Evolutionary conservation across 139 green algal species (phyloP), one percentile per base, ranked within the genome.

Genomic region (Chlamydomonas sphaeroides): DNA sequence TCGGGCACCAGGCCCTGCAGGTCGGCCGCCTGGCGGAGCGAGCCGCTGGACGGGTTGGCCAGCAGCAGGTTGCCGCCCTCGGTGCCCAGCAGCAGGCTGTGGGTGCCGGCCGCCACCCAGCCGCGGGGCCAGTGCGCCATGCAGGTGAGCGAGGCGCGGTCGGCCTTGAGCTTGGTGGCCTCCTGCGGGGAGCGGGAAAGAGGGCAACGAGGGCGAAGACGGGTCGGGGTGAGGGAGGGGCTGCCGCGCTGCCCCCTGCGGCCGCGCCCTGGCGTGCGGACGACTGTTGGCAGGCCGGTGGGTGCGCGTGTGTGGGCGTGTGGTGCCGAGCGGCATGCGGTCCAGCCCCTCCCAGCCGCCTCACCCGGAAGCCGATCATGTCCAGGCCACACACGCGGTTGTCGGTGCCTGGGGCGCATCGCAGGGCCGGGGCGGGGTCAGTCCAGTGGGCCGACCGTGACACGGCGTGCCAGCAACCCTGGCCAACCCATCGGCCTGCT

Each of bases 341-440:
- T n/a, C n/a, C n/a, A n/a, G n/a, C n/a, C n/a, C n/a, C n/a, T 66
- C 63, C 56, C 2, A 32, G 2, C 10, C 56, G 23, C 71, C 51
- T 17, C 68, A 90, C 84, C 48, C 65, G 77, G 38, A 90, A 78
- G 6, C 53, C 59, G 35, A 21, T n/a, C 14, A 68, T 35, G 33
- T 91, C 89, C 77, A 77, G 79, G 25, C 78, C 83, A 0, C 79
- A 65, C 26, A 90, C 32, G 0, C 84, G 87, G 61, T 88, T 62
- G 76, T 93, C 89, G 48, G 68, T 68, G 39, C 85, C 89, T 87
- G 82, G 6, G 5, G 7, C 53, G n/a, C n/a, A n/a, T n/a, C n/a
- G n/a, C n/a, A n/a, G n/a, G n/a, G n/a, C n/a, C n/a, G n/a, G n/a
- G n/a, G n/a, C n/a, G n/a, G n/a, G n/a, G n/a, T n/a, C n/a, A n/a